Percentiles rank a stretch among this genome's conserved stretches.
phyloP scores from a whole-genome alignment of 768 basidiomycete species.

The Lentinus tigrinus region DNA sequence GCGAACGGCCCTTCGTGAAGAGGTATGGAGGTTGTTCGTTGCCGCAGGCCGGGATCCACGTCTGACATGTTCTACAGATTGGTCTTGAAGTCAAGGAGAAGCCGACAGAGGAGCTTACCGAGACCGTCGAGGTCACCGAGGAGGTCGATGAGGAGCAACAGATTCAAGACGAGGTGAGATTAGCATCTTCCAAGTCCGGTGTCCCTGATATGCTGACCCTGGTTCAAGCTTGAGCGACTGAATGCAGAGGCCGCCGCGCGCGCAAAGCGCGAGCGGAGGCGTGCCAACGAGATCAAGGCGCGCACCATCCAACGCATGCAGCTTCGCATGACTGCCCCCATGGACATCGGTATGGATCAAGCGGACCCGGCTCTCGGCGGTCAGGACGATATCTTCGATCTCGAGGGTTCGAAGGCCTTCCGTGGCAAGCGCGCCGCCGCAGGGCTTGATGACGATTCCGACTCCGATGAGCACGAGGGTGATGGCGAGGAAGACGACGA shows the following conservation, averaged over 20 bases:
- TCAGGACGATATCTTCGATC: constrained; percentile 87
- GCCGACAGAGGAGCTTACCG: constrained; percentile 71
- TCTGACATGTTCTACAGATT: constrained; percentile 43
- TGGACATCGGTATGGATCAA: constrained; percentile 91
- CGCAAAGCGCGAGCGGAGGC: constrained; percentile 76
- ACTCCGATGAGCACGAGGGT: constrained; percentile 34
- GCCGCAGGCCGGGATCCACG: background rate
- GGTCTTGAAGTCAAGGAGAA: constrained; percentile 83
- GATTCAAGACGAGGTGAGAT: constrained; percentile 81
- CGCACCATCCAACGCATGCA: constrained; percentile 94
- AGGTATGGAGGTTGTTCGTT: constrained; percentile 56
- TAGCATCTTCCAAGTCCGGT: background rate
- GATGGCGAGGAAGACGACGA: constrained; percentile 43
- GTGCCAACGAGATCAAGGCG: constrained; percentile 84
- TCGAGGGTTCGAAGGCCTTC: constrained; percentile 57
- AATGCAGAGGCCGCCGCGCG: constrained; percentile 74
- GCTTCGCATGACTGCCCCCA: constrained; percentile 95
- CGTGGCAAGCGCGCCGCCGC: constrained; percentile 40
- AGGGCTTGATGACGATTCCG: constrained; percentile 45
- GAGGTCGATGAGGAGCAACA: constrained; percentile 85
- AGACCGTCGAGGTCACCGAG: constrained; percentile 63
- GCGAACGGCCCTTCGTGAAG: constrained; percentile 84
- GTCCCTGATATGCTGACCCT: background rate
- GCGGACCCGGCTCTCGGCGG: constrained; percentile 72
- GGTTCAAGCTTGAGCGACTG: constrained; percentile 71